A percentile compares a stretch with the other conserved stretches of the same genome.
Evolutionary conservation across 140 eudicot genomes (phyloP).

Genomic region (Cichorium intybus): DNA sequence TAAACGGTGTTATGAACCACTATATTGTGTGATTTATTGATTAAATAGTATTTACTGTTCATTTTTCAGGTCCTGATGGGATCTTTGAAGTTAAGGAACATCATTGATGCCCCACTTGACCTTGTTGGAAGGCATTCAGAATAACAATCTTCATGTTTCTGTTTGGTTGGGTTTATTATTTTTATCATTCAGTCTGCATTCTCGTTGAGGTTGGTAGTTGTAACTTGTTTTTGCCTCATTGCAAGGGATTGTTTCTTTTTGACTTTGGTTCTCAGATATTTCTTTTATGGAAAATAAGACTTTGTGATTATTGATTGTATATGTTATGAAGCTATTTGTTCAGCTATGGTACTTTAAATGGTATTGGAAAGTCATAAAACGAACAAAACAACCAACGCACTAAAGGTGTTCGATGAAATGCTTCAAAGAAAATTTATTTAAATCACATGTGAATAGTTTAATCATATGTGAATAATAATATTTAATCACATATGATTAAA

Average conservation of each 20-base stretch:
- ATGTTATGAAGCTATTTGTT: no score
- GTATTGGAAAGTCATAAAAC: no score
- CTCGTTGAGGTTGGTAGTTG: constrained; percentile 24
- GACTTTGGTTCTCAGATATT: constrained; percentile 6
- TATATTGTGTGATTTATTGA: no score
- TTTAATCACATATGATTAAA: no score
- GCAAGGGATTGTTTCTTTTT: constrained; percentile 18
- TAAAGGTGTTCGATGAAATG: no score
- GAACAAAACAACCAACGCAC: no score
- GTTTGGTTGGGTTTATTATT: background rate
- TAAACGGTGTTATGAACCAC: no score
- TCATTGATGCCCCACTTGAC: constrained; percentile 24
- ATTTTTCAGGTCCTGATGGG: constrained; percentile 84
- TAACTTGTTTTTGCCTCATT: constrained; percentile 15
- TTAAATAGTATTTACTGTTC: background rate
- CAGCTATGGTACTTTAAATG: no score
- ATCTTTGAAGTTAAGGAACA: constrained; percentile 69
- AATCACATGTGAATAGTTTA: no score
- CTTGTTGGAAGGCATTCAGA: constrained; percentile 5
- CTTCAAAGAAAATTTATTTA: no score
- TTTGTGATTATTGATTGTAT: no score
- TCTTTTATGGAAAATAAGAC: constrained; percentile 19
- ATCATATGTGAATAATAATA: no score
- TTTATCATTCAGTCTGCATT: constrained; percentile 8
- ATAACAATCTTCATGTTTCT: constrained; percentile 17